Evolutionary conservation across 257 asterid genomes (phyloP).

Genomic region (Lavandula angustifolia): DNA sequence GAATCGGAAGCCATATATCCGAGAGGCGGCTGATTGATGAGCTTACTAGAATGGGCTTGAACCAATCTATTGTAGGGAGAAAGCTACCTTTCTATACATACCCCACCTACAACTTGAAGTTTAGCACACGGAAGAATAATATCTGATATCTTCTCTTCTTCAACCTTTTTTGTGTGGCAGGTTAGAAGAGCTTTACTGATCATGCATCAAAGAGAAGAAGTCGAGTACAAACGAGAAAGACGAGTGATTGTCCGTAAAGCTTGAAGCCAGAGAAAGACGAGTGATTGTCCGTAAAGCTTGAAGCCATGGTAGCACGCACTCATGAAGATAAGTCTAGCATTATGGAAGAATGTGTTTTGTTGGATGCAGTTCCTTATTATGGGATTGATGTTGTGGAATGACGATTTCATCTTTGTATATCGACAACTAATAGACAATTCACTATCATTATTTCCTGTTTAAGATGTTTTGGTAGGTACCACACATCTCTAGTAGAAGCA

Average conservation of each 20-base stretch:
- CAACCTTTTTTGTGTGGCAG: slow-evolving; percentile 41
- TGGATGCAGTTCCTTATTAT: no score
- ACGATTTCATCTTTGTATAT: no score
- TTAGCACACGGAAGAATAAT: not conserved
- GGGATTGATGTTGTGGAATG: no score
- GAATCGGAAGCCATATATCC: slow-evolving; percentile 89
- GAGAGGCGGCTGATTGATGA: slow-evolving; percentile 91
- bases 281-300: slow-evolving; percentile 60
- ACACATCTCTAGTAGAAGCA: no score
- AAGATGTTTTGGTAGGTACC: no score
- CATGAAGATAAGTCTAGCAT: no score
- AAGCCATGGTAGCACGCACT: no score
- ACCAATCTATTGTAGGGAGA: slow-evolving; percentile 71
- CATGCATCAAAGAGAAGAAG: slow-evolving; percentile 98
- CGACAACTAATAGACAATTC: no score
- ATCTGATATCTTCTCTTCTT: no score
- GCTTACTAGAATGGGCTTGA: slow-evolving; percentile 89
- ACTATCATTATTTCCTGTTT: no score
- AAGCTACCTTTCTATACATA: not conserved
- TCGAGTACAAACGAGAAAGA: slow-evolving; percentile 85
- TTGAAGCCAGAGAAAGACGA: slow-evolving; percentile 55
- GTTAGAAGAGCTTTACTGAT: slow-evolving; percentile 87
- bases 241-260: slow-evolving; percentile 69
- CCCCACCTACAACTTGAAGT: not conserved
- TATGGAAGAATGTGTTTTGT: no score